Percentiles rank a stretch among this genome's conserved stretches.
Conservation (phyloP, 108 stramenopile species). For the Cyclotella atomus region DNA sequence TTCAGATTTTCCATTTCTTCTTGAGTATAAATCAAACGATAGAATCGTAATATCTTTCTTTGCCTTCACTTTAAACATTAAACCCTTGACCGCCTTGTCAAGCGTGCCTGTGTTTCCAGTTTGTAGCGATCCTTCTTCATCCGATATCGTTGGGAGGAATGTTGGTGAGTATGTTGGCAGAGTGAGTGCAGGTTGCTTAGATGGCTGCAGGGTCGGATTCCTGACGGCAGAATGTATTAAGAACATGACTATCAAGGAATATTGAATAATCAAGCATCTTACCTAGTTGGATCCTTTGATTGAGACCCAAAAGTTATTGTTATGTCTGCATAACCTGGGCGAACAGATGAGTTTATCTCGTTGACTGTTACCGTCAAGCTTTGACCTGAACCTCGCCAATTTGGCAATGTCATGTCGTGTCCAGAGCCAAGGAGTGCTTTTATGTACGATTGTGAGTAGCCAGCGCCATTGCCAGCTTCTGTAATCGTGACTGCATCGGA, state of each 20-base stretch:
- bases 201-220: neutral
- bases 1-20: neutral
- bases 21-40: neutral
- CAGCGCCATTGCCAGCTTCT: constrained; percentile 32
- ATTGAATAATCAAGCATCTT: too few relatives aligned
- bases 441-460: constrained; percentile 20
- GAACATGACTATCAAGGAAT: too few relatives aligned
- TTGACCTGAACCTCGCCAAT: constrained; percentile 19
- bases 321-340: constrained; percentile 33
- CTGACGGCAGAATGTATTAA: neutral
- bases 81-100: neutral
- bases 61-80: constrained; percentile 6
- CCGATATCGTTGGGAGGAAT: neutral
- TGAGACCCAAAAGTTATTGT: constrained; percentile 15
- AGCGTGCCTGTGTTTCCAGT: neutral
- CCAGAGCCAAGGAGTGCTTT: constrained; percentile 7
- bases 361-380: constrained; percentile 15
- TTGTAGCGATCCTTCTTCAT: neutral
- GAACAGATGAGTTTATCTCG: constrained; percentile 17
- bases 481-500: constrained; percentile 2
- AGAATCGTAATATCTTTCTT: neutral
- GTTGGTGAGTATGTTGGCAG: neutral
- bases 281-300: neutral
- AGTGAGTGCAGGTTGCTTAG: neutral
- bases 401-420: neutral